These are phyloP conservation scores for Xerocomellus dryophilus DNA, from an alignment of 768 basidiomycete species.

Conservation along the genomic window DNA sequence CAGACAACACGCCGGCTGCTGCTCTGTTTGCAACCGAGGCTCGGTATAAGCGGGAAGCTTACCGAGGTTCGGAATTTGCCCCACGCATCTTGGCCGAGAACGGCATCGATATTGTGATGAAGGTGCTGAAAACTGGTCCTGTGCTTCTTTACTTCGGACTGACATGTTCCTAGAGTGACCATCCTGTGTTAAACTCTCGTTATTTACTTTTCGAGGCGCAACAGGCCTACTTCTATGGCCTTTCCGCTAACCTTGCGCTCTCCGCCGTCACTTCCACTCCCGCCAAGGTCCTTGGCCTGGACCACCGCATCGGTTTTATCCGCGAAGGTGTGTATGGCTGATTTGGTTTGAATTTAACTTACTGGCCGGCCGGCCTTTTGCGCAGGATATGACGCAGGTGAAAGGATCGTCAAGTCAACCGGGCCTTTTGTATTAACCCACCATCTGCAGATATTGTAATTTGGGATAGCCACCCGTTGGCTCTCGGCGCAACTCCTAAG, in stretches of 20 bases:
- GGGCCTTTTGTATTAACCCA: not conserved
- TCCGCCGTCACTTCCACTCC: conserved; percentile 70
- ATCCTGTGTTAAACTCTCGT: conserved; percentile 54
- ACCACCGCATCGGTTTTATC: conserved; percentile 68
- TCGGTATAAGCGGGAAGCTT: conserved; percentile 61
- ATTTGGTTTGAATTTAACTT: not conserved
- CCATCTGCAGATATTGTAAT: conserved; percentile 56
- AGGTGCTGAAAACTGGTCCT: conserved; percentile 40
- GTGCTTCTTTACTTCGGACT: not conserved
- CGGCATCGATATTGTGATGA: conserved; percentile 59
- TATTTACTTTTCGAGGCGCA: conserved; percentile 58
- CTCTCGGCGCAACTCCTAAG: conserved; percentile 71
- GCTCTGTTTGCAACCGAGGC: conserved; percentile 82
- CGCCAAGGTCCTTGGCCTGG: conserved; percentile 65
- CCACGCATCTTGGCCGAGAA: conserved; percentile 56
- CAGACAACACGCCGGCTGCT: conserved; percentile 60
- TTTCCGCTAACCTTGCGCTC: conserved; percentile 62
- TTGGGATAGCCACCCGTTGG: conserved; percentile 76
- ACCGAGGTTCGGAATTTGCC: conserved; percentile 63
- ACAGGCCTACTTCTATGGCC: conserved; percentile 69
- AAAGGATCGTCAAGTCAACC: not conserved
- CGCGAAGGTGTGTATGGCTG: conserved; percentile 42
- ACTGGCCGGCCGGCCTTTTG: not conserved
- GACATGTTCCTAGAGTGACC: conserved; percentile 42
- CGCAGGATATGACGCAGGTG: conserved; percentile 69